Evolutionary conservation across 441 rosid species (phyloP).

Genomic region (Lepidium campestre): DNA sequence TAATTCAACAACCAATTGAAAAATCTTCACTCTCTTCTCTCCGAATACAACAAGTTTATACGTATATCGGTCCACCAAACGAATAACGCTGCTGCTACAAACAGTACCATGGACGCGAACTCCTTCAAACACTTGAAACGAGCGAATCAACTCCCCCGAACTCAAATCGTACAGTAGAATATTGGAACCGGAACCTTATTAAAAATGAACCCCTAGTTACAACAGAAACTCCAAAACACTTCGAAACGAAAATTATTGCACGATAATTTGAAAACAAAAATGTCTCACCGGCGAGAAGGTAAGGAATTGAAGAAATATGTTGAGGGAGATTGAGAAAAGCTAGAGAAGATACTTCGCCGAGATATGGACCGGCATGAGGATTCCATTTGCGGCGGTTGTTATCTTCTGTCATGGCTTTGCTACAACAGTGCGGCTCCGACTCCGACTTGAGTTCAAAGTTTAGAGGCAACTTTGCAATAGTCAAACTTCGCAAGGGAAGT

Average conservation of each 20-base stretch:
- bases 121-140: conserved; percentile 77
- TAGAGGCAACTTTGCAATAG: neutral
- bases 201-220: neutral
- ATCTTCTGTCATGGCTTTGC: conserved; percentile 37
- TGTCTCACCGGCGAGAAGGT: conserved; percentile 62
- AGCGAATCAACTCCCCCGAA: conserved; percentile 38
- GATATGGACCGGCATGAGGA: conserved; percentile 48
- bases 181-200: conserved; percentile 81
- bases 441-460: conserved; percentile 18
- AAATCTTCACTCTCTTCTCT: conserved; percentile 75
- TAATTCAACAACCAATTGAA: conserved; percentile 32
- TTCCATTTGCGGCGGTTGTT: conserved; percentile 36
- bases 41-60: conserved; percentile 59
- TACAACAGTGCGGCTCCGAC: conserved; percentile 5
- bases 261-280: neutral
- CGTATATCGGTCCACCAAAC: conserved; percentile 10
- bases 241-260: neutral
- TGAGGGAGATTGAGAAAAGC: conserved; percentile 60
- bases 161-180: conserved; percentile 60
- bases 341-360: conserved; percentile 80
- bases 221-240: neutral
- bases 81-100: conserved; percentile 32
- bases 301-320: conserved; percentile 46
- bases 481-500: conserved; percentile 7
- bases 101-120: conserved; percentile 84